Evolutionary conservation across 345 rosid genomes (phyloP).

Genomic region (Lagerstroemia speciosa): DNA sequence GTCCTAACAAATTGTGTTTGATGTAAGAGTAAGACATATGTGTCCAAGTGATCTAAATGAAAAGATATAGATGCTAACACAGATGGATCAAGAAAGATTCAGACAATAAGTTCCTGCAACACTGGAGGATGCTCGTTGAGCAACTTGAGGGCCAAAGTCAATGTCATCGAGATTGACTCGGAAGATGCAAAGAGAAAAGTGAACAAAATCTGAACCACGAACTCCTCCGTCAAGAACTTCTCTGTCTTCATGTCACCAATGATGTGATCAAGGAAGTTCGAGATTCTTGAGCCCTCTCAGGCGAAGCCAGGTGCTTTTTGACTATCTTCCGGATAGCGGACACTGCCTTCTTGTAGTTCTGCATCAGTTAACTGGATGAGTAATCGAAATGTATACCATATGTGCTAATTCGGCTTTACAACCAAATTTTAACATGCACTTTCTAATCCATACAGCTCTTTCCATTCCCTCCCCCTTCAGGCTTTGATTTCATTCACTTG

Average conservation of each 20-base stretch:
- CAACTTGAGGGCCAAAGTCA: constrained; percentile 17
- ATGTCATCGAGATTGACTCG: constrained; percentile 11
- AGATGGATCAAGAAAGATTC: not conserved
- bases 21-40: not conserved
- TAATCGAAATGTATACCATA: not conserved
- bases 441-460: too few relatives aligned
- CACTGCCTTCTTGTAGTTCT: constrained; percentile 10
- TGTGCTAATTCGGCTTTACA: not conserved
- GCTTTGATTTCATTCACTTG: too few relatives aligned
- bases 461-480: too few relatives aligned
- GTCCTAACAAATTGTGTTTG: constrained; percentile 11
- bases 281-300: not conserved
- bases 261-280: constrained; percentile 16
- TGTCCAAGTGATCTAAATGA: too few relatives aligned
- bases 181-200: constrained; percentile 12
- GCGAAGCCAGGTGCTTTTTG: constrained; percentile 11
- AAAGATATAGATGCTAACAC: not conserved
- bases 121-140: constrained; percentile 21
- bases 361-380: not conserved
- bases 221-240: constrained; percentile 21
- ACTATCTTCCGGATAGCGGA: not conserved
- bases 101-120: constrained; percentile 20
- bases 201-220: constrained; percentile 11
- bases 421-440: too few relatives aligned
- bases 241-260: constrained; percentile 18